Evolutionary conservation across 208 protist genomes (phyloP).

Genomic region (Leishmania tarentolae): DNA sequence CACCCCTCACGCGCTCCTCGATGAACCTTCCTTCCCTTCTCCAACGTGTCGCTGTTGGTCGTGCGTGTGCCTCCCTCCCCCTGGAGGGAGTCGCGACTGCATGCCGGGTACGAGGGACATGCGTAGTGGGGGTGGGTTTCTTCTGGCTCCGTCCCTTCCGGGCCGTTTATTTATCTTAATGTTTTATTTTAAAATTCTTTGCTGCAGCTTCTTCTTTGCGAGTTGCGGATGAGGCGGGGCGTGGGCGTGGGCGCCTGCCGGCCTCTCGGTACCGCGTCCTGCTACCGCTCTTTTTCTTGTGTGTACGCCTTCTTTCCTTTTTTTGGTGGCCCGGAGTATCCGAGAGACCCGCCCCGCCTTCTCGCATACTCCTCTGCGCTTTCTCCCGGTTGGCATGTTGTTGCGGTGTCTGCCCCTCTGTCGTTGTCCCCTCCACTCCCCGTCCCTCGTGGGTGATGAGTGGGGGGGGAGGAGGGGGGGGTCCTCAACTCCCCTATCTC

Average conservation of each 20-base stretch:
- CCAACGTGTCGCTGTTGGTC: neutral
- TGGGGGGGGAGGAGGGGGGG: neutral
- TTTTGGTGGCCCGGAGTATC: neutral
- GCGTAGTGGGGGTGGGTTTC: neutral
- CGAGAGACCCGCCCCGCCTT: neutral
- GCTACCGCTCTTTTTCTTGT: neutral
- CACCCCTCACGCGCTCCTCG: neutral
- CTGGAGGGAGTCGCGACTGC: neutral
- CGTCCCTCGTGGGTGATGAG: neutral
- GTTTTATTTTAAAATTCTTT: constrained; percentile 2
- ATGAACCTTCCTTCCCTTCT: neutral
- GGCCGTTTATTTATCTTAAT: constrained; percentile 4
- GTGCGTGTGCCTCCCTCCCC: neutral
- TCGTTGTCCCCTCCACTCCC: neutral
- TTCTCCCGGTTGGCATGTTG: neutral
- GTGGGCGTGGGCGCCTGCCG: neutral
- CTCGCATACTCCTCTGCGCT: neutral
- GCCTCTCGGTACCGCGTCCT: neutral
- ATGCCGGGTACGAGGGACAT: neutral
- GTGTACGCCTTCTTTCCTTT: neutral
- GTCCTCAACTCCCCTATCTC: neutral
- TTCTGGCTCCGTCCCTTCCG: neutral
- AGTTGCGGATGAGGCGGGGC: neutral
- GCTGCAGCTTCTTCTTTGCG: neutral
- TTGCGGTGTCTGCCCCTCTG: neutral